Evolutionary conservation across 768 basidiomycete genomes (phyloP), one percentile per base, ranked within the genome.

Genomic region (Termitomyces sp.): DNA sequence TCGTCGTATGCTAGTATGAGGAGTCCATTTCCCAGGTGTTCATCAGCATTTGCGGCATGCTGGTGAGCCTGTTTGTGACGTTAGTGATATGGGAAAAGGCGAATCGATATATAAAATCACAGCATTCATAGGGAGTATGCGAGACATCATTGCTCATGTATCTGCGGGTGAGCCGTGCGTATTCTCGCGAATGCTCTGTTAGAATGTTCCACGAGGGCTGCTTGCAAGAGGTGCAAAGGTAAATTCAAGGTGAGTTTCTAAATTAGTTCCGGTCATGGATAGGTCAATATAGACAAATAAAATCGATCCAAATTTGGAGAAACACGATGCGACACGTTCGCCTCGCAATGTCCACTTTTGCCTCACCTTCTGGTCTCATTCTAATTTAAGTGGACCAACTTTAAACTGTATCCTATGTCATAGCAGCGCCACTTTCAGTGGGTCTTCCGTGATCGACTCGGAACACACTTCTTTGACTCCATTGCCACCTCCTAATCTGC

Each of bases 21-120:
- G 6, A 89, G 74, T 12, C 91, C 91, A 57, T 82, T 79, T 12
- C 75, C 76, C 44, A 79, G 66, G 64, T 80, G 82, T 57, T 91
- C 89, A 50, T 92, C 89, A 35, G 89, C 90, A 64, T 87, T 88
- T 16, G 85, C 84, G 52, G 87, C 87, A 70, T 91, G 89, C 63
- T 87, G 84, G 68, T 93, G 88, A 21, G 91, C 90, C 89, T 92
- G 67, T 55, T 37, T 43, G 50, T 53, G 40, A 59, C 46, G 49
- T 59, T 14, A 59, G 57, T 44, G 27, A 6, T 46, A 14, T 40
- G 23, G 14, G 51, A 34, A 35, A 52, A 10, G 21, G 7, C 32
- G 8, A 35, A 46, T 52, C 9, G 51, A 41, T 40, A 51, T 37
- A 25, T n/a, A 11, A 25, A 67, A 72, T 73, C 65, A 83, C 82